Percentiles rank a stretch among this genome's conserved stretches.
Evolutionary conservation across 2,329 filamentous ascomycete genomes (phyloP).

Genomic region (Pseudocercospora ulei): DNA sequence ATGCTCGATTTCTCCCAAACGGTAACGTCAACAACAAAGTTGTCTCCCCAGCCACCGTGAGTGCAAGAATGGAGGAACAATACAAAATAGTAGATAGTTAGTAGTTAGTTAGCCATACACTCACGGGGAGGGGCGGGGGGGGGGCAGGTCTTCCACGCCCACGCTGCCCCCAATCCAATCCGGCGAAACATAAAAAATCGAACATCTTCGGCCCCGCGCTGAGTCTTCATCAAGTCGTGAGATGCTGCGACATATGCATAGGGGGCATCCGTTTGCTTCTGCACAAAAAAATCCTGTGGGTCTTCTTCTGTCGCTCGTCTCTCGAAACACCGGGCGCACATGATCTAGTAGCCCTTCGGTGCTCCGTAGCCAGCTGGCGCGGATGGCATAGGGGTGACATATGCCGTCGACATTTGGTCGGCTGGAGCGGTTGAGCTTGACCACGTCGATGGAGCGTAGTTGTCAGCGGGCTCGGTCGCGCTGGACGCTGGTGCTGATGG

Average conservation of each 20-base stretch:
- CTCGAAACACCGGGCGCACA: not conserved
- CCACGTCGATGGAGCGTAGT: constrained; percentile 12
- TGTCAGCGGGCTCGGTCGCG: constrained; percentile 11
- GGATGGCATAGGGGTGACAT: constrained; percentile 16
- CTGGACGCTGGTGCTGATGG: constrained; percentile 7
- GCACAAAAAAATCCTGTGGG: constrained; percentile 7
- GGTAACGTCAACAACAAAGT: no score
- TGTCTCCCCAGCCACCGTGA: no score
- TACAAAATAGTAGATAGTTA: not conserved
- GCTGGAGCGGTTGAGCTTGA: constrained; percentile 11
- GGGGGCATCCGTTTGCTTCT: constrained; percentile 6
- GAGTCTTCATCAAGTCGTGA: constrained; percentile 17
- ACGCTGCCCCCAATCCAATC: no score
- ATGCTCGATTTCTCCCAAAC: no score
- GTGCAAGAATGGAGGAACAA: not conserved
- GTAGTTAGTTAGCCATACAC: no score
- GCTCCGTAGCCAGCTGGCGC: constrained; percentile 13
- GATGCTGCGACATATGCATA: constrained; percentile 12
- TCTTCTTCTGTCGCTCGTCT: constrained; percentile 6
- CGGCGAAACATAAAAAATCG: no score
- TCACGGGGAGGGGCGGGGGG: no score
- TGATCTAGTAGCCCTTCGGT: constrained; percentile 11
- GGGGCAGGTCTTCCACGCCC: no score
- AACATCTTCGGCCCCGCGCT: constrained; percentile 9
- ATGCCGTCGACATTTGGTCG: constrained; percentile 14